Evolutionary conservation across 2,329 filamentous ascomycete genomes (phyloP).

Genomic region (Aspergillus sergii): DNA sequence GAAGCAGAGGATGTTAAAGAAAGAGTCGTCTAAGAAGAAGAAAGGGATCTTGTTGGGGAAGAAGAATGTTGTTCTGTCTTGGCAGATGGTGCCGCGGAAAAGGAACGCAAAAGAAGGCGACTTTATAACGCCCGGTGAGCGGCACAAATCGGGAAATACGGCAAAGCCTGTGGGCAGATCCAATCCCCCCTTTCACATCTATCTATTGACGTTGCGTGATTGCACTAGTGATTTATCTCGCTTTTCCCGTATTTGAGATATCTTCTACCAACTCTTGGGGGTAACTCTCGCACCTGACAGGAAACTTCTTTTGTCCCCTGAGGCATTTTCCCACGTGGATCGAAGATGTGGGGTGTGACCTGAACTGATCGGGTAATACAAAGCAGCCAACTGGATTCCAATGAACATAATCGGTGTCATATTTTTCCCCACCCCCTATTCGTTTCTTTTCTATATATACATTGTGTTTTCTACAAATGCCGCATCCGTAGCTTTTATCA

Average conservation of each 20-base stretch:
- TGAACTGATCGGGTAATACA: background rate
- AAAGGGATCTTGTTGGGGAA: background rate
- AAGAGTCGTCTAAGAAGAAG: background rate
- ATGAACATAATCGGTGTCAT: background rate
- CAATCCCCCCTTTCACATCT: background rate
- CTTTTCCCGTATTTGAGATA: background rate
- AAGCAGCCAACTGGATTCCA: background rate
- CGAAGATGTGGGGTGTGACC: background rate
- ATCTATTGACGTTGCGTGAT: background rate
- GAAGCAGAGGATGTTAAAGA: background rate
- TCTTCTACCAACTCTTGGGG: background rate
- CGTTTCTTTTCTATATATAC: constrained; percentile 9
- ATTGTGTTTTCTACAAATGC: background rate
- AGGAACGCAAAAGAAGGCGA: background rate
- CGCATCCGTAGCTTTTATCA: constrained; percentile 2
- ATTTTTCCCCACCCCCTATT: constrained; percentile 1
- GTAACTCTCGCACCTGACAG: background rate
- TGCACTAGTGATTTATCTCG: background rate
- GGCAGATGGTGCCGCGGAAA: background rate
- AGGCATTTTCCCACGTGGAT: constrained; percentile 4
- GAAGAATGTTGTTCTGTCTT: constrained; percentile 1
- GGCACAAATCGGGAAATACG: constrained; percentile 2
- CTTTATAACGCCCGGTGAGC: constrained; percentile 3
- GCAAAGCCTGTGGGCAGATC: constrained; percentile 2
- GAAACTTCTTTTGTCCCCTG: background rate